A percentile compares a stretch with the other conserved stretches of the same genome.
Conservation (phyloP, 108 stramenopile species). For the Epithemia pelagica region DNA sequence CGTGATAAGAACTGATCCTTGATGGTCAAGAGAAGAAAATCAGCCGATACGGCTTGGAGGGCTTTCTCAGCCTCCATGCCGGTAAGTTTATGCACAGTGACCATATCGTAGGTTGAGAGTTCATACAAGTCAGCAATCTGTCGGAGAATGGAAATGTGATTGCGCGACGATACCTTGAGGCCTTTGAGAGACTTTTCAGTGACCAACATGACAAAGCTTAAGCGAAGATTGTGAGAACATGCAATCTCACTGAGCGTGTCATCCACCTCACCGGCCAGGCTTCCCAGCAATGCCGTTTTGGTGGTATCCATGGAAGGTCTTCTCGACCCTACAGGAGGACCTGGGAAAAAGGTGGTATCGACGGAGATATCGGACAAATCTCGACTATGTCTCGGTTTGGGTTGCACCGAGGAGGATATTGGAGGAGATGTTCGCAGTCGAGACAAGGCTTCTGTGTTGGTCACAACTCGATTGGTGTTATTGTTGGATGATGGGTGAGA, state of each 20-base stretch:
- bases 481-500: too few species aligned
- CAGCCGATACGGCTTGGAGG: constrained; percentile 61
- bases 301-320: constrained; percentile 5
- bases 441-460: neutral
- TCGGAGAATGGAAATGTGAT: constrained; percentile 73
- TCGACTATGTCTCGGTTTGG: constrained; percentile 18
- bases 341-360: neutral
- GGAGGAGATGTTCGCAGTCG: neutral
- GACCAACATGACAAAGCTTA: constrained; percentile 67
- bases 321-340: constrained; percentile 11
- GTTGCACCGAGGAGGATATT: neutral
- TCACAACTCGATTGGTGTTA: neutral
- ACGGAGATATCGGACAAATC: constrained; percentile 34
- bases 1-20: constrained; percentile 88
- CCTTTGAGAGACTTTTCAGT: constrained; percentile 64
- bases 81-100: constrained; percentile 72
- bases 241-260: constrained; percentile 37
- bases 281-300: constrained; percentile 4
- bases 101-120: constrained; percentile 68
- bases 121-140: constrained; percentile 77
- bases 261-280: constrained; percentile 6
- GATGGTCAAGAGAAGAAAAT: constrained; percentile 78
- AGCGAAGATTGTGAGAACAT: constrained; percentile 51
- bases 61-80: constrained; percentile 39
- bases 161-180: constrained; percentile 68